These are phyloP conservation scores for Arachis monticola DNA, from an alignment of 331 rosid genomes.

Conservation along the genomic window DNA sequence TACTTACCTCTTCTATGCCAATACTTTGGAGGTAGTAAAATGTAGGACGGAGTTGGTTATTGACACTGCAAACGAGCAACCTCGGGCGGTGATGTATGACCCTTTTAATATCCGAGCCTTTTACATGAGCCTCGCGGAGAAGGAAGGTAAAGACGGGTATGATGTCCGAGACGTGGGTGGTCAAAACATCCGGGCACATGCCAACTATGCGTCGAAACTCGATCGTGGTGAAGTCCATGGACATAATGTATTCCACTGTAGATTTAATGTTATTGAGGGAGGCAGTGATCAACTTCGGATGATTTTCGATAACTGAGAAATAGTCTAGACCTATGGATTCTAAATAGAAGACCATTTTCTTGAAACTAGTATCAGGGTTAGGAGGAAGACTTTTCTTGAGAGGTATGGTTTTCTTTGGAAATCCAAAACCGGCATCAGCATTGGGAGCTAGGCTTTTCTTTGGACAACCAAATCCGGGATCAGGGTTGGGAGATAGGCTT, in stretches of 20 bases:
- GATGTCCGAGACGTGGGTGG: conserved; percentile 59
- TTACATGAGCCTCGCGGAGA: conserved; percentile 68
- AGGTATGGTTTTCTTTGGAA: too few species aligned
- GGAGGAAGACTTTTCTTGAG: conserved; percentile 37
- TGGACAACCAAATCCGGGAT: too few species aligned
- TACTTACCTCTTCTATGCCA: too few species aligned
- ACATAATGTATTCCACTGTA: conserved; percentile 63
- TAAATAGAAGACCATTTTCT: conserved; percentile 67
- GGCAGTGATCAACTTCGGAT: conserved; percentile 65
- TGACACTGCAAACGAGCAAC: conserved; percentile 70
- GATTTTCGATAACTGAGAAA: too few species aligned
- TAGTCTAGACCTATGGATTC: conserved; percentile 55
- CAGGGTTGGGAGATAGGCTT: too few species aligned
- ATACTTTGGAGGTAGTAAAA: conserved; percentile 35
- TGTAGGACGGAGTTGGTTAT: conserved; percentile 79
- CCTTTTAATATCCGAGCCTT: conserved; percentile 56
- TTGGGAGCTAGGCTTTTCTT: too few species aligned
- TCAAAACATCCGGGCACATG: conserved; percentile 83
- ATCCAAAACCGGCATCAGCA: too few species aligned
- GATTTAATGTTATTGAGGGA: conserved; percentile 68
- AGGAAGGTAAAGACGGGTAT: conserved; percentile 81
- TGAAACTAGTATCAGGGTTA: conserved; percentile 45
- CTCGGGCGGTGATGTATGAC: conserved; percentile 86
- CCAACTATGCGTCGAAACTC: conserved; percentile 75
- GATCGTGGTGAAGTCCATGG: conserved; percentile 62